Conservation (phyloP, 805 yeast genomes). For the Sugiyamaella chiloensis region DNA sequence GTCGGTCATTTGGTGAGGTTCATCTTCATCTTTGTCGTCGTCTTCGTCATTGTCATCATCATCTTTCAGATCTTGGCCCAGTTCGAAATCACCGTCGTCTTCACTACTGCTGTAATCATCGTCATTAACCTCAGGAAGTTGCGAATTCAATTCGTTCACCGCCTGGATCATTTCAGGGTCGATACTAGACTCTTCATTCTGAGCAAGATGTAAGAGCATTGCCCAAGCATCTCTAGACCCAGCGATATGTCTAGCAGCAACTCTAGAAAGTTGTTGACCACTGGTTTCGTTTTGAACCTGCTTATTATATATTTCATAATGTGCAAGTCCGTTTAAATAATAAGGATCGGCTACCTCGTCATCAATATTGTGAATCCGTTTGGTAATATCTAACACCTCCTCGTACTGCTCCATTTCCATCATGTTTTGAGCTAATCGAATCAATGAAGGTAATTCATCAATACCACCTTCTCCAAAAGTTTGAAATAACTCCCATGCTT, state of each 20-base stretch:
- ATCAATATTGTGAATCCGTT: conserved; percentile 68
- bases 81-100: conserved; percentile 39
- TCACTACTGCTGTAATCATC: conserved; percentile 31
- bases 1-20: no score
- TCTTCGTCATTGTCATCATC: conserved; percentile 14
- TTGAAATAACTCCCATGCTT: conserved; percentile 68
- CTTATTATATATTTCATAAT: conserved; percentile 31
- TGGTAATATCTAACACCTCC: conserved; percentile 60
- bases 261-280: conserved; percentile 32
- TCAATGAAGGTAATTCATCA: conserved; percentile 67
- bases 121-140: conserved; percentile 52
- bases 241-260: conserved; percentile 38
- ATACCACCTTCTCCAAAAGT: conserved; percentile 26
- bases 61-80: no score
- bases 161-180: conserved; percentile 60
- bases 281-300: conserved; percentile 20
- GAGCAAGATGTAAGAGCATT: conserved; percentile 42
- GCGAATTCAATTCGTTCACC: conserved; percentile 46
- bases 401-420: conserved; percentile 76
- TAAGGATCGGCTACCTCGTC: conserved; percentile 79
- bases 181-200: conserved; percentile 38
- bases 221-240: conserved; percentile 41
- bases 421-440: conserved; percentile 69
- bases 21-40: no score
- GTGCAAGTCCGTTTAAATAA: conserved; percentile 79